Evolutionary conservation across 1,284 basidiomycete species (phyloP).

Genomic region (Cryptococcus amylolentus): DNA sequence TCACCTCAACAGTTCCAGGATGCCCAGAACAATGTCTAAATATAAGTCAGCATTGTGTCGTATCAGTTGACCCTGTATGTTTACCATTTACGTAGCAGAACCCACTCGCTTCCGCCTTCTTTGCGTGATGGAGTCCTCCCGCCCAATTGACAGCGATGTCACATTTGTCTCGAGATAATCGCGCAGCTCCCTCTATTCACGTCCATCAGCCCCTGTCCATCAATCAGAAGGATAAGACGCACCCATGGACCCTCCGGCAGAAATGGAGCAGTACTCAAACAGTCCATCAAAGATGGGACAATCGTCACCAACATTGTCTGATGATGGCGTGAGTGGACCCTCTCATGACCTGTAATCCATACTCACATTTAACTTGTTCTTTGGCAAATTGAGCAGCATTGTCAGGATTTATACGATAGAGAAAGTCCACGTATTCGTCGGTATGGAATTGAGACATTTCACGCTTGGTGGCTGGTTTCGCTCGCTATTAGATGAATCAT

Average conservation of each 20-base stretch:
- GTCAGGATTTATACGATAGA: conserved; percentile 75
- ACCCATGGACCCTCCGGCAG: conserved; percentile 99
- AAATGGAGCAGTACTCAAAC: conserved; percentile 98
- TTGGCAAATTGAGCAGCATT: conserved; percentile 84
- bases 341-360: neutral
- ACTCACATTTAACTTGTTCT: conserved; percentile 92
- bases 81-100: conserved; percentile 98
- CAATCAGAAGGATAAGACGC: conserved; percentile 28
- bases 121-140: conserved; percentile 94
- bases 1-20: conserved; percentile 84
- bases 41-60: neutral
- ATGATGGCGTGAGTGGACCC: neutral
- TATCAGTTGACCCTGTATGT: conserved; percentile 6
- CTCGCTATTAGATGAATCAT: conserved; percentile 61
- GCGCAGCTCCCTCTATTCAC: conserved; percentile 85
- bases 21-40: conserved; percentile 91
- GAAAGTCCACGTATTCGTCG: conserved; percentile 89
- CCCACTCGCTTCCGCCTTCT: conserved; percentile 96
- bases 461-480: conserved; percentile 97
- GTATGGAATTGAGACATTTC: conserved; percentile 97
- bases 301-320: conserved; percentile 88
- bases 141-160: conserved; percentile 99
- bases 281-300: conserved; percentile 97
- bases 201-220: neutral
- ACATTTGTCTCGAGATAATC: conserved; percentile 92